Percentiles rank a stretch among this genome's conserved stretches.
Evolutionary conservation across 441 rosid species (phyloP).

Genomic region (Cnidoscolus chayamansa): DNA sequence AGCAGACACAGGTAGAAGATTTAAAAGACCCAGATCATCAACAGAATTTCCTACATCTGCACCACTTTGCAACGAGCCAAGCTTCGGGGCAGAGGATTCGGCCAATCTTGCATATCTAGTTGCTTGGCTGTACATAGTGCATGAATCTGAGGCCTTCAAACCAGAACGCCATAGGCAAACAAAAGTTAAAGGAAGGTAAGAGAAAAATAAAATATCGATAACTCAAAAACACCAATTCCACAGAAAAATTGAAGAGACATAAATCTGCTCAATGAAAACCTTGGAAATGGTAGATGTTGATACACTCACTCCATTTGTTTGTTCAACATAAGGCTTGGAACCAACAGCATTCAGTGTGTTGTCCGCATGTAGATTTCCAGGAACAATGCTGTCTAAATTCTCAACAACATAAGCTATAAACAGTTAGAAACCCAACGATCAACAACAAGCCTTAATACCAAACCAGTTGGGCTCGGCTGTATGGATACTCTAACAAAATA

Average conservation of each 20-base stretch:
- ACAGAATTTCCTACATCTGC: constrained; percentile 26
- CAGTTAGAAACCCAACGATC: constrained; percentile 7
- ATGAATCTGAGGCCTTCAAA: constrained; percentile 33
- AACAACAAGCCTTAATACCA: no score
- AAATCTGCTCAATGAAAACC: constrained; percentile 16
- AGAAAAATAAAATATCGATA: not conserved
- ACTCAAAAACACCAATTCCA: not conserved
- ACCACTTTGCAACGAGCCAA: constrained; percentile 24
- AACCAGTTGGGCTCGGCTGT: no score
- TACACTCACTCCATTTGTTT: constrained; percentile 11
- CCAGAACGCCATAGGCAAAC: constrained; percentile 28
- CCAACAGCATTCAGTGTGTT: constrained; percentile 2
- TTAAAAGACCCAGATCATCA: constrained; percentile 31
- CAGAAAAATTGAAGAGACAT: not conserved
- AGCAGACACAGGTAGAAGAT: constrained; percentile 75
- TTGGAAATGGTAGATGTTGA: constrained; percentile 17
- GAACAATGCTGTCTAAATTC: constrained; percentile 3
- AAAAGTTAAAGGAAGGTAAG: not conserved
- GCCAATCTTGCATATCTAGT: constrained; percentile 58
- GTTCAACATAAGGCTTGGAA: constrained; percentile 14
- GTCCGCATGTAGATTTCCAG: constrained; percentile 8
- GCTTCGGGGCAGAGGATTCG: constrained; percentile 38
- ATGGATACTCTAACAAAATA: no score
- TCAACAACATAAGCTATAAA: not conserved
- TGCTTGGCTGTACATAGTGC: constrained; percentile 57